Evolutionary conservation across 352 stramenopile species (phyloP), one percentile per base, ranked within the genome.

Genomic region (Globisporangium splendens): DNA sequence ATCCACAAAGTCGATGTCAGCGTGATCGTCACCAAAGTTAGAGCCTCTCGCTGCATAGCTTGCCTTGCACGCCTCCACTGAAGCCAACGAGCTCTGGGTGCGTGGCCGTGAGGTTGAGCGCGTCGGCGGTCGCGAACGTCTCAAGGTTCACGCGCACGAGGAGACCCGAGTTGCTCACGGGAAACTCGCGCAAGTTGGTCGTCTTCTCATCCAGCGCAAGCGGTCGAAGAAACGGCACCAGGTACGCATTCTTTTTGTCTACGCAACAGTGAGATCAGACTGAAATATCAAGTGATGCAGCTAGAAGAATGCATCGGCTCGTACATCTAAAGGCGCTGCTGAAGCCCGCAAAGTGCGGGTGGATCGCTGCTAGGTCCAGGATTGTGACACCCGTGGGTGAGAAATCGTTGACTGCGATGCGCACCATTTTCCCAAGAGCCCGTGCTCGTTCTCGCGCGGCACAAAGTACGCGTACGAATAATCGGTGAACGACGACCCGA

Each of bases 381-480:
- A 88, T 70, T 1, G 63, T 61, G 0, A 87, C 60, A 1, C 70
- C 85, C 8, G 38, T 43, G 3, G 72, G 0, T 0, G 62, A 47
- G 44, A 91, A 93, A 8, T 70, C 61, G 20, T 74, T 52, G 6
- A 87, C 54, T 35, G 71, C 63, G 49, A 91, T 72, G 14, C 79
- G 75, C 21, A 89, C 76, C 13, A 91, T 57, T 38, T 86, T 86
- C 3, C 83, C 83, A 28, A 77, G 2, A 91, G 63, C 0, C 81
- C 81, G 8, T 48, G 54, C 13, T 83, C 73, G 52, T 89, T 91
- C 43, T 81, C 56, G 11, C 65, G 62, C 8, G 83, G 74, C 15
- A 91, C 75, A 49, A 93, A 83, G 65, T 91, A 93, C 2, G 73
- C 81, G 33, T 75, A 91, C 24, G 62, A 67, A 1, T 69, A 68